phyloP scores from a whole-genome alignment of 1,284 basidiomycete genomes.

The Schizophyllum commune region DNA sequence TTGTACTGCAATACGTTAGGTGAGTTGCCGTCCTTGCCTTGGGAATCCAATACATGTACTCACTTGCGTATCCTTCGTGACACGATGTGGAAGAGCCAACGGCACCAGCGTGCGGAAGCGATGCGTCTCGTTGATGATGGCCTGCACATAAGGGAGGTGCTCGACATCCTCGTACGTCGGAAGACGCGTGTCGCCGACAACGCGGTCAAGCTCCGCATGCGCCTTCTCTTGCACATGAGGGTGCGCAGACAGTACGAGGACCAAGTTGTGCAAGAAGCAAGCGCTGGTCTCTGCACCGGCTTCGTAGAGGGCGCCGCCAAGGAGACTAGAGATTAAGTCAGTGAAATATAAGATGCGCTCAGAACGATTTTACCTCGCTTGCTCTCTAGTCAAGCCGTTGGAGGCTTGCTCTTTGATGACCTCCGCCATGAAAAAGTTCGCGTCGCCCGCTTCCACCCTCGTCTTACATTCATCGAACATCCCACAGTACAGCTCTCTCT shows the following conservation, averaged over 20 bases:
- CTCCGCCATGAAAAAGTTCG: constrained; percentile 18
- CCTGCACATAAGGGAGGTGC: constrained; percentile 22
- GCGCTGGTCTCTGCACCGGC: constrained; percentile 14
- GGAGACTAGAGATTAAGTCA: constrained; percentile 7
- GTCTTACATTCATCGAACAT: constrained; percentile 15
- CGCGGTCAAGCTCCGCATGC: constrained; percentile 20
- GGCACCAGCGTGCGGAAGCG: constrained; percentile 18
- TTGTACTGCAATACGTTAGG: constrained; percentile 6
- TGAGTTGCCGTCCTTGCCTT: too few species aligned
- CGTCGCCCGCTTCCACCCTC: constrained; percentile 12
- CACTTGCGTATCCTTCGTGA: constrained; percentile 9
- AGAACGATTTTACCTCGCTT: constrained; percentile 1
- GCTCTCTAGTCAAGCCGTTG: constrained; percentile 8
- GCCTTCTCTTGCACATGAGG: constrained; percentile 22
- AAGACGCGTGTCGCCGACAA: constrained; percentile 18
- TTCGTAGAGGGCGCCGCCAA: constrained; percentile 14
- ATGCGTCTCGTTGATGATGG: constrained; percentile 22
- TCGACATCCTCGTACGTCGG: constrained; percentile 22
- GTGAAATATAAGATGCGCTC: neutral
- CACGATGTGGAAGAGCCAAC: constrained; percentile 15
- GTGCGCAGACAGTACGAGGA: constrained; percentile 25
- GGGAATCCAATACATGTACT: too few species aligned
- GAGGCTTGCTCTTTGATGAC: constrained; percentile 7
- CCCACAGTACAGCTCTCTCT: constrained; percentile 16
- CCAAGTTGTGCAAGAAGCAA: constrained; percentile 18